Evolutionary conservation across 192 early-diverging fungal genomes (phyloP), one percentile per base, ranked within the genome.

Genomic region (Coemansia sp.): DNA sequence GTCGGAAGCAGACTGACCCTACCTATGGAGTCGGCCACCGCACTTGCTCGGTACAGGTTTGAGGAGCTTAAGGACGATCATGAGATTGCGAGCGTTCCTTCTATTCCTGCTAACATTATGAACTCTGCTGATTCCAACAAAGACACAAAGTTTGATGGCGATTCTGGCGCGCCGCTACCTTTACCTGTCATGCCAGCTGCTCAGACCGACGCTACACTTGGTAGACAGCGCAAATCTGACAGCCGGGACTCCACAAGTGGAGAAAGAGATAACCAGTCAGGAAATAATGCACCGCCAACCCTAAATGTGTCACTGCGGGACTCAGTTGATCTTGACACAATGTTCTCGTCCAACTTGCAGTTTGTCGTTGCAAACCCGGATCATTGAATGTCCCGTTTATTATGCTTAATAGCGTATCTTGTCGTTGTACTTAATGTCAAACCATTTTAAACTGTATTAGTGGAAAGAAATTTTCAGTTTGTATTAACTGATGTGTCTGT

Each of bases 291-390:
- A 30, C 38, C 37, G n/a, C 47, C 52, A 9, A 58, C 60, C 24
- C 41, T 39, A 4, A 22, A 55, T 2, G 45, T 25, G 33, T 23
- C 61, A 17, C 45, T 57, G 40, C 63, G 73, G 9, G 73, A 67
- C 44, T 77, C 73, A 25, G 64, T 77, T 34, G 73, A 77, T 41
- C 62, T 77, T 24, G 61, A 55, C 53, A 39, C 60, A 2, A 53
- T 77, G 50, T 45, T 70, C 19, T 51, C 67, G 33, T 59, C 66
- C n/a, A 71, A 63, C 23, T 54, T 66, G 17, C 59, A 62, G 24
- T 77, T 77, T 42, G 70, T 53, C 42, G 55, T 71, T 22, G 68
- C 60, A 21, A 77, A 77, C 39, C 73, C 73, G 3, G 73, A 77
- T 45, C 40, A 66, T 56, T 64, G 22, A 54, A 2, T 17, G 0